These are phyloP conservation scores for Fusarium fracticaudum DNA, from an alignment of 2,329 filamentous ascomycete genomes.

Conservation along the genomic window DNA sequence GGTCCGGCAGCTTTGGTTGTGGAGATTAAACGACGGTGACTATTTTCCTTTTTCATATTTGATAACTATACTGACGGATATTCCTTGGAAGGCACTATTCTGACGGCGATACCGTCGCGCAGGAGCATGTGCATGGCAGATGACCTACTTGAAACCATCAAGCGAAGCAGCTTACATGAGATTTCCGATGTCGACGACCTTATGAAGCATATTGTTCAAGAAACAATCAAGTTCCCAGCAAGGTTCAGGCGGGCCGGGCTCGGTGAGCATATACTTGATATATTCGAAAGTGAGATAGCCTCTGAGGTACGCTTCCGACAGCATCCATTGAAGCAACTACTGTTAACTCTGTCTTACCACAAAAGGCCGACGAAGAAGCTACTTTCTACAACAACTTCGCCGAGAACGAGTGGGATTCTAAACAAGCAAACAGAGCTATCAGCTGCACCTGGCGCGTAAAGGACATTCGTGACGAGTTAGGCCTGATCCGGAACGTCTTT, in stretches of 20 bases:
- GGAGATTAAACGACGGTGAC: background rate
- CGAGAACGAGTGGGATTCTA: fast-evolving
- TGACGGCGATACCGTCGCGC: background rate
- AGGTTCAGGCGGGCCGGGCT: background rate
- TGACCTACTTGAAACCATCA: background rate
- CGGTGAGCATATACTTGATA: background rate
- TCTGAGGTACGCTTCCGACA: no score
- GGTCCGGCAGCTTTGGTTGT: background rate
- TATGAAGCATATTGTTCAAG: fast-evolving
- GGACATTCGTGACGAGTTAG: fast-evolving
- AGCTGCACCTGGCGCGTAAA: background rate
- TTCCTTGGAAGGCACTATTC: no score
- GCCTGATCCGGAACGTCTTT: fast-evolving
- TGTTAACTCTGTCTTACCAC: no score
- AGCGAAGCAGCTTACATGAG: no score
- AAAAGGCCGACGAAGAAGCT: background rate
- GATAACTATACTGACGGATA: no score
- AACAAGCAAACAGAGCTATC: background rate
- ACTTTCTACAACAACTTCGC: background rate
- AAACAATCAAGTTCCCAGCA: fast-evolving
- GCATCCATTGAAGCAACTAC: no score
- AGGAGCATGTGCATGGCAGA: background rate
- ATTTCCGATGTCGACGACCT: no score
- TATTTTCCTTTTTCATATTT: no score
- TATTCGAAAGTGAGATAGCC: background rate